Base-by-base conservation (phyloP, 2,329 filamentous ascomycete genomes). In the Penicillium sp. region DNA sequence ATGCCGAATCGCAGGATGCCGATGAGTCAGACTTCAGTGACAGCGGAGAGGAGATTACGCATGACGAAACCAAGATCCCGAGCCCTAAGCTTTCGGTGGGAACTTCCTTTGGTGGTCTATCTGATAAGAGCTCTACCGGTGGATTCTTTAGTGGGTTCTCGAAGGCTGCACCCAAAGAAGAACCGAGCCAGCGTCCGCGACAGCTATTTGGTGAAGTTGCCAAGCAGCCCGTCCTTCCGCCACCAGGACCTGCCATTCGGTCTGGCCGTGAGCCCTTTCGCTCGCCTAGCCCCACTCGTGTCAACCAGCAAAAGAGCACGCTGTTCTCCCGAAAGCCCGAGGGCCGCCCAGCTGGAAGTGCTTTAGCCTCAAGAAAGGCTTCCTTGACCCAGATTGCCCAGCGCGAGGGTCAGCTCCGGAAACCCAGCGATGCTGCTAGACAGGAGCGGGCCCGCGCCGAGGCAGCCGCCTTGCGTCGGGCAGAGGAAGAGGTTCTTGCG, bases 211-310 rank as follows among this genome's bases (percentile, higher is more conserved):
- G 81, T 19, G 81, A 83, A 63, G 75, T 82, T 38, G 64, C 72
- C 10, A 77, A 79, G 59, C 66, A 69, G 50, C 66, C 79, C 69
- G 22, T 68, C 71, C 44, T 78, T 78, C 58, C 76, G 33, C 68
- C 77, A 22, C 75, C 78, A 35, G 64, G 53, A 37, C 73, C 78
- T 4, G 72, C 75, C 26, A 63, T 72, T 37, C 70, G 75, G 64
- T 65, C 28, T 35, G 68, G 66, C 44, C 69, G 67, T 24, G 74
- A 80, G 64, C 75, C 73, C 56, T 79, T 79, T 26, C 74, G 80
- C 28, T 83, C 81, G 10, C 81, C 81, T 4, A 83, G 81, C 59
- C 81, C 81, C 9, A 73, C 81, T n/a, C 78, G 81, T 24, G 62
- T 70, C 17, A 65, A 66, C 12, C 61, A 66, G 28, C 65, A 71